Conservation (phyloP, 164 flowering plant species). For the Macadamia tetraphylla region DNA sequence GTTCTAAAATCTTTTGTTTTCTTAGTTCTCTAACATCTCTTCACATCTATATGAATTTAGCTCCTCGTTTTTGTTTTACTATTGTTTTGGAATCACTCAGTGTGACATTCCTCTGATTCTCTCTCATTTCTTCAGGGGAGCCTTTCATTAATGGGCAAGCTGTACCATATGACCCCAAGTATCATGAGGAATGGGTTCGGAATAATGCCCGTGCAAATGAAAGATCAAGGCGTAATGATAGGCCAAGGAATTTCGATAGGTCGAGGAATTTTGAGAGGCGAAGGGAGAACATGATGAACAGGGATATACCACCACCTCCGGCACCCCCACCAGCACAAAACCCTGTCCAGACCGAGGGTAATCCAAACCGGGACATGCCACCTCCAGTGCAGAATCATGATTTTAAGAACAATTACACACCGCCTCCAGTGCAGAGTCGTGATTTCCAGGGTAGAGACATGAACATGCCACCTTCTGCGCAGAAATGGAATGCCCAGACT, state of each 20-base stretch:
- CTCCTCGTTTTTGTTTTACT: not conserved
- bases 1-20: not conserved
- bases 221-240: constrained; percentile 21
- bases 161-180: constrained; percentile 47
- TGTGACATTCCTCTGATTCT: not conserved
- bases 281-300: constrained; percentile 26
- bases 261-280: constrained; percentile 21
- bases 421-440: not conserved
- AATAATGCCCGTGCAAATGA: constrained; percentile 26
- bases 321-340: not conserved
- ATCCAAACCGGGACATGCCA: not conserved
- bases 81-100: not conserved
- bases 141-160: constrained; percentile 41
- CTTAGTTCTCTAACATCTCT: not conserved
- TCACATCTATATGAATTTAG: not conserved
- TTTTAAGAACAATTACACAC: constrained; percentile 1
- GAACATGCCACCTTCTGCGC: not conserved
- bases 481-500: not conserved
- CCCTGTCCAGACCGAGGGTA: not conserved
- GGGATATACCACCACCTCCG: constrained; percentile 16
- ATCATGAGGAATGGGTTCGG: constrained; percentile 37
- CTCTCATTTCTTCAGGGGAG: constrained; percentile 24
- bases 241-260: constrained; percentile 27
- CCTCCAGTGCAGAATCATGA: constrained; percentile 4
- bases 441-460: constrained; percentile 1